Evolutionary conservation across 257 asterid species (phyloP).

Genomic region (Solanum rostratum): DNA sequence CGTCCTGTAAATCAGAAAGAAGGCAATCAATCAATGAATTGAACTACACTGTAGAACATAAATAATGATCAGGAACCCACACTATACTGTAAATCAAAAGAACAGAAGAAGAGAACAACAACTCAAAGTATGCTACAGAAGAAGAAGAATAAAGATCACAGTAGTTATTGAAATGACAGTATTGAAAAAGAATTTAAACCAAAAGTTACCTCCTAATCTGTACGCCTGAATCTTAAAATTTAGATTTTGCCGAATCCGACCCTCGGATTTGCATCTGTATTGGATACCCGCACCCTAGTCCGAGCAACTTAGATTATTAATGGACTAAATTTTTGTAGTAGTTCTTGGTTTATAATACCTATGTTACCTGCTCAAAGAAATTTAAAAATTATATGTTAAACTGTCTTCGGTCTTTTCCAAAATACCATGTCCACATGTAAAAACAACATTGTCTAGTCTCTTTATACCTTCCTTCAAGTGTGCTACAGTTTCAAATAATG

Average conservation of each 20-base stretch:
- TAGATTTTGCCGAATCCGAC: neutral
- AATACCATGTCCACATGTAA: neutral
- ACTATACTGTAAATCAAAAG: neutral
- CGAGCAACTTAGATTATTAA: neutral
- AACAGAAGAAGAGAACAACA: neutral
- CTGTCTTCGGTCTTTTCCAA: neutral
- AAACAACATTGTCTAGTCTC: neutral
- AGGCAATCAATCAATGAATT: neutral
- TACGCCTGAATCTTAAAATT: neutral
- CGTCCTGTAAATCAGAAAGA: neutral
- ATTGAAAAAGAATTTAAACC: neutral
- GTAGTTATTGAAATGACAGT: neutral
- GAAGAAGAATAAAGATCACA: neutral
- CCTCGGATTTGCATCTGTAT: neutral
- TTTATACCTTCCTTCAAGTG: neutral
- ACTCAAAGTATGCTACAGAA: neutral
- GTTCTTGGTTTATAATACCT: neutral
- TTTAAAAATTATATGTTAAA: neutral
- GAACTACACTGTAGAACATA: neutral
- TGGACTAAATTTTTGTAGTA: neutral
- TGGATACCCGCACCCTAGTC: neutral
- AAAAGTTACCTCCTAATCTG: neutral
- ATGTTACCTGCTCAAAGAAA: neutral
- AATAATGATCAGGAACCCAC: neutral
- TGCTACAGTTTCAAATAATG: neutral